Conservation (phyloP, 2,329 filamentous ascomycete species). For the Botrytis elliptica region DNA sequence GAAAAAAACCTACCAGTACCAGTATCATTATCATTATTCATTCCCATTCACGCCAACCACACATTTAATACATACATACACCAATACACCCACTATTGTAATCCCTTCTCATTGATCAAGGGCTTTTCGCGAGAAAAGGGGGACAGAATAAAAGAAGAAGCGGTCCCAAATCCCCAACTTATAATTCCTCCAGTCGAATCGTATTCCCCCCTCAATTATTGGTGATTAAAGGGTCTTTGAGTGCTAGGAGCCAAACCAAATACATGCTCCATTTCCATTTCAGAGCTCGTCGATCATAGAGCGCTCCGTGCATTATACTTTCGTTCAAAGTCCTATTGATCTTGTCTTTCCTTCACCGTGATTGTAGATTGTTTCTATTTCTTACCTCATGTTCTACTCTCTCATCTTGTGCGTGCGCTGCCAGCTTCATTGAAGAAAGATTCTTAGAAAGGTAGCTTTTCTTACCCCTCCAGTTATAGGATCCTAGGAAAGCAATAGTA, state of each 20-base stretch:
- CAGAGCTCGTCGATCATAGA: conserved; percentile 23
- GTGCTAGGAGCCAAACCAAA: conserved; percentile 21
- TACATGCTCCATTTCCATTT: neutral
- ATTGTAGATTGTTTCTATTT: conserved; percentile 23
- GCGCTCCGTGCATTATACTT: conserved; percentile 31
- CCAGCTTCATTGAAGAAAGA: conserved; percentile 18
- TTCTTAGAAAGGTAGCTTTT: neutral
- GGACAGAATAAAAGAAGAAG: neutral
- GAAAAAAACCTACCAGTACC: neutral
- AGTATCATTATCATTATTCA: neutral
- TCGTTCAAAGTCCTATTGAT: conserved; percentile 11
- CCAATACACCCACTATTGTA: neutral
- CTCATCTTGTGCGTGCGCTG: conserved; percentile 13
- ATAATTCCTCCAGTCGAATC: neutral
- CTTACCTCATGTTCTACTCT: conserved; percentile 20
- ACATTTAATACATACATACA: neutral
- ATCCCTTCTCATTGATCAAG: neutral
- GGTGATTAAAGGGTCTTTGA: conserved; percentile 24
- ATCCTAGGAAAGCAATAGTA: conserved; percentile 11
- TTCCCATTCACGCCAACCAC: neutral
- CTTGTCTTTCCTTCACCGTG: conserved; percentile 25
- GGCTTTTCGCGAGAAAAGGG: neutral
- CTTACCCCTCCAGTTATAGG: conserved; percentile 7
- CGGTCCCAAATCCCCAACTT: neutral
- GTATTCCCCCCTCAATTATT: neutral